These are phyloP conservation scores for Emmonsiellopsis sp. DNA, from an alignment of 2,329 filamentous ascomycete species.

Conservation along the genomic window DNA sequence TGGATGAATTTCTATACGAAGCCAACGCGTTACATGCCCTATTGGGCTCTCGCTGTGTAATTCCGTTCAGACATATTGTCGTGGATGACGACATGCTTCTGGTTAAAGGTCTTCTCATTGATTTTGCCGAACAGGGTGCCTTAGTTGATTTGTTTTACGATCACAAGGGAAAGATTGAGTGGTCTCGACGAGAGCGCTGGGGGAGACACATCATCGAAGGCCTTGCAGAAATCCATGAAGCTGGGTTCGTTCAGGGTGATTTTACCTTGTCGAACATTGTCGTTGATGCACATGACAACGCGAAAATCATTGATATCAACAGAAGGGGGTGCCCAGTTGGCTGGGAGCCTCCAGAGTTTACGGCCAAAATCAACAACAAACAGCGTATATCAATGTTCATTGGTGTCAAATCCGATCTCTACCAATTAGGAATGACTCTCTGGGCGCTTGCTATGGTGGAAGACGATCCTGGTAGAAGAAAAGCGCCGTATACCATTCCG, in stretches of 20 bases:
- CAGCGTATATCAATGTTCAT: slow-evolving; percentile 96
- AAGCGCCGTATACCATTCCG: slow-evolving; percentile 57
- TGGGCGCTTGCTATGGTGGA: slow-evolving; percentile 83
- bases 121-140: slow-evolving; percentile 76
- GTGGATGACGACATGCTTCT: slow-evolving; percentile 64
- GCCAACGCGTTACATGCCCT: slow-evolving; percentile 86
- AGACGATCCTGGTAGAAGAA: slow-evolving; percentile 78
- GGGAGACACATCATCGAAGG: slow-evolving; percentile 84
- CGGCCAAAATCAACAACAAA: slow-evolving; percentile 72
- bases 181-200: slow-evolving; percentile 74
- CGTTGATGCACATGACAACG: slow-evolving; percentile 72
- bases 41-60: slow-evolving; percentile 63
- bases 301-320: slow-evolving; percentile 98
- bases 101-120: slow-evolving; percentile 84
- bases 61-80: slow-evolving; percentile 78
- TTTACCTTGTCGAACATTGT: slow-evolving; percentile 98
- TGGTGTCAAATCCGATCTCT: slow-evolving; percentile 93
- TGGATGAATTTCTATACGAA: slow-evolving; percentile 96
- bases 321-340: slow-evolving; percentile 91
- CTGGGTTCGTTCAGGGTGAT: slow-evolving; percentile 93
- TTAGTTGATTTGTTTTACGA: slow-evolving; percentile 90
- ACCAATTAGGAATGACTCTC: slow-evolving; percentile 91
- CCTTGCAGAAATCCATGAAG: slow-evolving; percentile 85
- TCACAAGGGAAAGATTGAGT: slow-evolving; percentile 53
- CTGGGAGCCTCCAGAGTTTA: slow-evolving; percentile 93